A percentile compares a stretch with the other conserved stretches of the same genome.
These are phyloP conservation scores for Laetiporus sulphureus DNA, from an alignment of 1,284 basidiomycete species.

Conservation along the genomic window DNA sequence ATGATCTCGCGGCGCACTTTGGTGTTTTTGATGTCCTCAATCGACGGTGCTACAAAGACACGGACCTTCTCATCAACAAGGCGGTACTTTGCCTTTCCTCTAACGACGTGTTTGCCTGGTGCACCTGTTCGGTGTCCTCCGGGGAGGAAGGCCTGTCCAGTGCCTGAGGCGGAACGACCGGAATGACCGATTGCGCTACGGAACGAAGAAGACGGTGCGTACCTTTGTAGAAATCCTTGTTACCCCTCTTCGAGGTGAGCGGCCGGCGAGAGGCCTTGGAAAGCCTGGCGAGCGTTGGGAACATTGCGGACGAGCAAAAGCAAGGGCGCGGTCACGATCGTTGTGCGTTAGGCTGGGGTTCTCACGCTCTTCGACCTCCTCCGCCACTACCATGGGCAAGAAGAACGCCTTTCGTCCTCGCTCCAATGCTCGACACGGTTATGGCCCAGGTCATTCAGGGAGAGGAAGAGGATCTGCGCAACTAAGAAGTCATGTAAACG, in stretches of 20 bases:
- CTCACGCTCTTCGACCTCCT: background rate
- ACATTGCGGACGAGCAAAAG: constrained; percentile 38
- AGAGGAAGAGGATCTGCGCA: background rate
- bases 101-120: constrained; percentile 74
- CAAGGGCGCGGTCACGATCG: constrained; percentile 1
- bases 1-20: constrained; percentile 39
- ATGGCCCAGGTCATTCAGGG: too few species aligned
- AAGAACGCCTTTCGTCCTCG: too few species aligned
- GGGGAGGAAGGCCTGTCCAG: constrained; percentile 73
- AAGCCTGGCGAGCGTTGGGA: constrained; percentile 55
- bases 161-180: constrained; percentile 45
- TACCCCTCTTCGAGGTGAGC: constrained; percentile 78
- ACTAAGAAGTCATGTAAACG: background rate
- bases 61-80: constrained; percentile 78
- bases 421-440: too few species aligned
- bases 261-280: constrained; percentile 78
- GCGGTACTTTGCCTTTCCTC: constrained; percentile 72
- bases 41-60: constrained; percentile 74
- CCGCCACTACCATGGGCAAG: background rate
- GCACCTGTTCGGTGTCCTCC: constrained; percentile 84
- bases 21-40: constrained; percentile 56
- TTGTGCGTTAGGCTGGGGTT: background rate
- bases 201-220: constrained; percentile 10
- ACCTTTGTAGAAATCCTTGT: constrained; percentile 96
- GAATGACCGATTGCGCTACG: background rate